Evolutionary conservation across 768 basidiomycete species (phyloP).

Genomic region (Tulasnella sp.): DNA sequence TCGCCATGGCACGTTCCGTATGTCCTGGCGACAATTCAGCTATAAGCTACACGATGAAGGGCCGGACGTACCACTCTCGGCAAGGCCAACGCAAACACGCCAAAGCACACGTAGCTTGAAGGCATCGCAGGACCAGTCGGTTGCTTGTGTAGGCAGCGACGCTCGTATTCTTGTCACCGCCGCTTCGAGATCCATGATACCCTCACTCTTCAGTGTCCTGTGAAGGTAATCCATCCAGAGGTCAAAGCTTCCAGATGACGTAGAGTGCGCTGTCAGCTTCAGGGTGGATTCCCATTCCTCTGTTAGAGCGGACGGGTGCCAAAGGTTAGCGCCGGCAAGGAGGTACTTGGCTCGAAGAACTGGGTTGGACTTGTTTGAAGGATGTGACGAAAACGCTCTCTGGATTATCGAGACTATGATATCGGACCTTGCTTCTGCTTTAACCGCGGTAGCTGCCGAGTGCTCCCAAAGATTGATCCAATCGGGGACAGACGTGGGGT

Average conservation of each 20-base stretch:
- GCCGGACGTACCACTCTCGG: conserved; percentile 47
- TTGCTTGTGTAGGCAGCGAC: neutral
- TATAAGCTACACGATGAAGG: neutral
- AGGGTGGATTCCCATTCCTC: conserved; percentile 63
- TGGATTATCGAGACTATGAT: conserved; percentile 53
- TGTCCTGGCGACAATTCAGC: conserved; percentile 39
- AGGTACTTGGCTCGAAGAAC: conserved; percentile 50
- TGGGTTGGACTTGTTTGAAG: conserved; percentile 38
- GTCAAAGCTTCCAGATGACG: conserved; percentile 25
- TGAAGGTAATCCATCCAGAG: conserved; percentile 74
- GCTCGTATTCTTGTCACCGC: neutral
- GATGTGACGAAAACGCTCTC: conserved; percentile 48
- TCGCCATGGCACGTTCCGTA: conserved; percentile 55
- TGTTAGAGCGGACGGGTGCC: conserved; percentile 42
- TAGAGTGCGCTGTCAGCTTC: conserved; percentile 31
- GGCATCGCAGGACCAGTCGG: neutral
- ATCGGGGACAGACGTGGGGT: conserved; percentile 41
- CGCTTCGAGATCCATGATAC: conserved; percentile 31
- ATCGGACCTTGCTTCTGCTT: conserved; percentile 53
- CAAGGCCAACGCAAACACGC: conserved; percentile 50
- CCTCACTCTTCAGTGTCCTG: conserved; percentile 47
- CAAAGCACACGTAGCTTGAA: conserved; percentile 47
- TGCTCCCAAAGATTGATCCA: conserved; percentile 58
- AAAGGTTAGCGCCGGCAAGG: conserved; percentile 58
- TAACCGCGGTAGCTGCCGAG: conserved; percentile 50